phyloP scores from a whole-genome alignment of 1,139 yeast genomes.

The Blastobotrys serpentis region DNA sequence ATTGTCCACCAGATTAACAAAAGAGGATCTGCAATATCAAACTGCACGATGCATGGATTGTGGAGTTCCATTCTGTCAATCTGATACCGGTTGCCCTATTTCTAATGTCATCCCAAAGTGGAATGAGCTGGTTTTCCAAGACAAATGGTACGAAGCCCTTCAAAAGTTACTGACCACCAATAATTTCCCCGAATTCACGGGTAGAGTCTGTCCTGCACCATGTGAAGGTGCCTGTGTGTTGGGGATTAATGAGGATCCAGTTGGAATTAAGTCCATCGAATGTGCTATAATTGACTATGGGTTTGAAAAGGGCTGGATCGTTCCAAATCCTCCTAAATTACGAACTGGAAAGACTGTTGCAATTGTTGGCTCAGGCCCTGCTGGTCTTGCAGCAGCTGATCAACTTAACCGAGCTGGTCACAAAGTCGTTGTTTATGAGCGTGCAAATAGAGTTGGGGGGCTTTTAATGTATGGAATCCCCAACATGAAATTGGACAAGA shows the following conservation, averaged over 20 bases:
- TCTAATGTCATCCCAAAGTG: conserved; percentile 97
- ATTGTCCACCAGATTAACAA: conserved; percentile 74
- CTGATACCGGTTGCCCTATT: conserved; percentile 97
- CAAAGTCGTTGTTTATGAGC: conserved; percentile 83
- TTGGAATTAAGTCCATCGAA: conserved; percentile 94
- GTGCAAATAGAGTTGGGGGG: conserved; percentile 96
- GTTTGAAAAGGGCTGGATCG: conserved; percentile 95
- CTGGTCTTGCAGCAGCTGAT: conserved; percentile 95
- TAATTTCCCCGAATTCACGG: conserved; percentile 98
- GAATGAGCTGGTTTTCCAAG: conserved; percentile 94
- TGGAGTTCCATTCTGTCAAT: conserved; percentile 98
- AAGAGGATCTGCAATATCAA: conserved; percentile 83
- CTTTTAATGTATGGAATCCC: conserved; percentile 98
- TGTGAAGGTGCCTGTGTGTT: conserved; percentile 98
- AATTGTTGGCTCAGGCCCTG: conserved; percentile 93
- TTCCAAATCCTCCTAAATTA: conserved; percentile 70
- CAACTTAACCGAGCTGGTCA: conserved; percentile 97
- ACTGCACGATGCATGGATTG: conserved; percentile 99
- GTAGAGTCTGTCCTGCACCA: conserved; percentile 98
- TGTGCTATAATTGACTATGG: conserved; percentile 96
- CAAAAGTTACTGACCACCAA: conserved; percentile 93
- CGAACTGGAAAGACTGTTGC: conserved; percentile 89
- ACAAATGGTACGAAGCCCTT: conserved; percentile 92
- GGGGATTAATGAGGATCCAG: conserved; percentile 92
- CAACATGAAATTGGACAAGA: conserved; percentile 95